These are phyloP conservation scores for Eleusine coracana DNA, from an alignment of 176 grass and related monocot species.

Conservation along the genomic window DNA sequence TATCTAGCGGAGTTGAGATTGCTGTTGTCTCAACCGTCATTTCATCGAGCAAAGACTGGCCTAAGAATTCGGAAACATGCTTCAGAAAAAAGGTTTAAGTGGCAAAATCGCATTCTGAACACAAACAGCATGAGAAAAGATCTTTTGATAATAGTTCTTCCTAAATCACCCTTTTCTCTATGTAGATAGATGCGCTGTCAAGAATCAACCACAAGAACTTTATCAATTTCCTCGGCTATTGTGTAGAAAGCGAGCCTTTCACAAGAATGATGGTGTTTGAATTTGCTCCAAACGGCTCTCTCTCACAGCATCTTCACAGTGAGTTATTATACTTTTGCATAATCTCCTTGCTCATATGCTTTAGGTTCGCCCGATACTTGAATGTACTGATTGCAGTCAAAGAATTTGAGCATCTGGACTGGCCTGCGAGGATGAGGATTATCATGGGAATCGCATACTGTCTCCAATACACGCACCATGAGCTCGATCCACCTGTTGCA, in stretches of 20 bases:
- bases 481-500: constrained; percentile 65
- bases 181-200: constrained; percentile 83
- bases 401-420: constrained; percentile 81
- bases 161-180: constrained; percentile 35
- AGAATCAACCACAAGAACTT: constrained; percentile 96
- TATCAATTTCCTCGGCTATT: constrained; percentile 85
- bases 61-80: constrained; percentile 61
- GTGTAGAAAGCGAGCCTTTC: constrained; percentile 82
- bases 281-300: constrained; percentile 83
- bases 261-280: constrained; percentile 97
- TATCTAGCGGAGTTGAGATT: constrained; percentile 82
- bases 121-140: constrained; percentile 20
- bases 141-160: constrained; percentile 32
- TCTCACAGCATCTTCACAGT: constrained; percentile 90
- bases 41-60: constrained; percentile 70
- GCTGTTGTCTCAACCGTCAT: constrained; percentile 73
- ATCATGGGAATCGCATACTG: constrained; percentile 90
- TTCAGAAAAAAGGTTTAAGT: constrained; percentile 80
- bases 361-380: not conserved
- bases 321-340: constrained; percentile 43
- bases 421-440: constrained; percentile 89
- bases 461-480: constrained; percentile 91
- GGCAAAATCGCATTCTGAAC: constrained; percentile 38
- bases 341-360: not conserved
- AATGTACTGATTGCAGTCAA: constrained; percentile 65